Base-by-base conservation (phyloP, 805 yeast species). In the Teunomyces kruisii region DNA sequence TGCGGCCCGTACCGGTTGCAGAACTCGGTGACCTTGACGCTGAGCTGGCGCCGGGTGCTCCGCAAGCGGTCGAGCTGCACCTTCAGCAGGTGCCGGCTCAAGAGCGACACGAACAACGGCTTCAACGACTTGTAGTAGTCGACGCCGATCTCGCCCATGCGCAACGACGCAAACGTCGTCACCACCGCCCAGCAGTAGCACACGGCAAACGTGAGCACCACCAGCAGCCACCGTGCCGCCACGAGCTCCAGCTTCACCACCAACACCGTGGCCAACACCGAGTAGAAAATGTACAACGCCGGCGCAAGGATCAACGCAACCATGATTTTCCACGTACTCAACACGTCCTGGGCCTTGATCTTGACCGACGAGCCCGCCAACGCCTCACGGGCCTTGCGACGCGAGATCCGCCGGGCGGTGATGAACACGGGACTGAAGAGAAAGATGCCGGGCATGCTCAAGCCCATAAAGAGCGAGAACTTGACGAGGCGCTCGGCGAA, bases 291-390 rank as follows among this genome's bases (percentile, higher is more conserved):
- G 48, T 71, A 70, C 17, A 71, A 58, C 29, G 60, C 55, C 4
- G 76, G 76, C 1, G 76, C 76, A 28, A 69, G 51, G 1, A 63
- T 70, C 40, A 71, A 55, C 0, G 75, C 75, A 28, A 71, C 75
- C 26, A 71, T 50, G 13, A 69, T 69, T 49, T 71, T 71, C 76
- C 76, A 71, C 1, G 75, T 66, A 6, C 71, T 67, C 39, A 71
- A 54, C 17, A 71, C 76, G 54, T 71, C 76, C 13, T 58, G 62
- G 32, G 74, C 76, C 41, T 66, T 62, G 47, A 71, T 61, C 43
- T 71, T 71, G 8, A 71, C 76, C 16, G 61, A 61, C 1, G 73
- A 67, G 1, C 59, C 62, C 3, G 65, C 70, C 41, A 71, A 56
- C 13, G 75, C 76, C 46, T 67, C 66, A 15, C 54, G 55, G 26